Base-by-base conservation (phyloP, 2,329 filamentous ascomycete species). In the Xylariaceae sp. region DNA sequence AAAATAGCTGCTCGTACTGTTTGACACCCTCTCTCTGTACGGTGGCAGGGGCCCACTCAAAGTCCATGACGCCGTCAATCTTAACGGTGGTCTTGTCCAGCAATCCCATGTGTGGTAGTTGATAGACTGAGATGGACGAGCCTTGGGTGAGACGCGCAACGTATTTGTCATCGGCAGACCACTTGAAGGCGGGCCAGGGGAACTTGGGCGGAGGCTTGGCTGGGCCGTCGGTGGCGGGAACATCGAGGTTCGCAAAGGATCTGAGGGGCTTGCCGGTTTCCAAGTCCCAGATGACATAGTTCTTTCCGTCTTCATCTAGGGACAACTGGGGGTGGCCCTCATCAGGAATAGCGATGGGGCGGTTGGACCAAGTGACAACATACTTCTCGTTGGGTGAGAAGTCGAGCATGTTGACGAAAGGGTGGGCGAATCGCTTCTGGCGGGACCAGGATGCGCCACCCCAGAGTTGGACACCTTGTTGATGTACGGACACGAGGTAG, bases 101-200 rank as follows among this genome's bases (percentile, higher is more conserved):
- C 37, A 95, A 78, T 64, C 86, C 87, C 90, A 95, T 95, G 61
- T 84, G 79, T 34, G 90, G 90, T 12, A 90, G 74, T 67, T 95
- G 89, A 67, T 95, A 95, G 60, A 95, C 82, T 42, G 88, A 93
- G 62, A 98, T 95, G 44, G 88, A 89, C 57, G 90, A 82, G 55
- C 86, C 87, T 55, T 89, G 90, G 51, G 83, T 89, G 74, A 97
- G 83, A 52, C 93, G 84, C 19, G 93, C 93, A 51, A 97, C 91
- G 66, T 95, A 98, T 69, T 94, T 93, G 71, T 96, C 90, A 64
- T 98, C 93, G 3, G 93, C 77, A 22, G 93, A 97, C 93, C 93
- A 98, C 75, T 98, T 98, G 82, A 98, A 98, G 2, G 92, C 91
- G 20, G 93, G 93, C 93, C 93, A 98, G 64, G 93, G 88, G 59